phyloP scores from a whole-genome alignment of 1,139 yeast species.

The Yamadazyma diospyri region DNA sequence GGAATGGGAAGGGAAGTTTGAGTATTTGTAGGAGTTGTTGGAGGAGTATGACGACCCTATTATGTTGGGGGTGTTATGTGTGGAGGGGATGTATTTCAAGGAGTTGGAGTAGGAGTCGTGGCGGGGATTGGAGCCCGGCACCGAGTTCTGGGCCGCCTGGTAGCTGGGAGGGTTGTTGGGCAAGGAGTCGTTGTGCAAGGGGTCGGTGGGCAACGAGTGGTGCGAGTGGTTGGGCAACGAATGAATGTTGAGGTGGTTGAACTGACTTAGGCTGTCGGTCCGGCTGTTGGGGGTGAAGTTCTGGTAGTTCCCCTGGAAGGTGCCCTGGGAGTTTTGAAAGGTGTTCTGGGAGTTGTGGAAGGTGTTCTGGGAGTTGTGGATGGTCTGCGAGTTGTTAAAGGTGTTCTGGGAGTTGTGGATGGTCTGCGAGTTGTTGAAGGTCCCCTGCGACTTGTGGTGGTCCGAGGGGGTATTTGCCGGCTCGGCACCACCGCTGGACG shows the following conservation, averaged over 20 bases:
- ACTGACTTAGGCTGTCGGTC: background rate
- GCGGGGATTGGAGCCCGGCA: background rate
- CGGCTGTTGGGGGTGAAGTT: background rate
- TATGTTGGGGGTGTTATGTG: slow-evolving; percentile 56
- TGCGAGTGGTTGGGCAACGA: slow-evolving; percentile 14
- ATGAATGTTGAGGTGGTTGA: slow-evolving; percentile 4
- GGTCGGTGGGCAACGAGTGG: too few relatives aligned
- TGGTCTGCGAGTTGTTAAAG: background rate
- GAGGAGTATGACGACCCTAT: slow-evolving; percentile 48
- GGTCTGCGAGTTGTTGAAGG: slow-evolving; percentile 1
- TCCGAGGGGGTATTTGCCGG: too few relatives aligned
- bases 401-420: background rate
- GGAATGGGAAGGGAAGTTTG: slow-evolving; percentile 14
- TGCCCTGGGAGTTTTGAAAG: background rate
- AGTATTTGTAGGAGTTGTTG: slow-evolving; percentile 29
- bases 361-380: background rate
- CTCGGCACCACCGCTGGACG: too few relatives aligned
- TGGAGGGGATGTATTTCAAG: slow-evolving; percentile 38
- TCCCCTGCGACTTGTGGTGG: too few relatives aligned
- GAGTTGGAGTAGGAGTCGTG: slow-evolving; percentile 16
- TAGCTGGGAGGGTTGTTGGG: slow-evolving; percentile 16
- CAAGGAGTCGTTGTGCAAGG: slow-evolving; percentile 9
- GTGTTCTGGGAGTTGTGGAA: background rate
- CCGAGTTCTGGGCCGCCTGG: slow-evolving; percentile 2
- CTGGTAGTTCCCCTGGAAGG: background rate